phyloP scores from a whole-genome alignment of 176 grass and related monocot genomes.

The Triticum urartu region DNA sequence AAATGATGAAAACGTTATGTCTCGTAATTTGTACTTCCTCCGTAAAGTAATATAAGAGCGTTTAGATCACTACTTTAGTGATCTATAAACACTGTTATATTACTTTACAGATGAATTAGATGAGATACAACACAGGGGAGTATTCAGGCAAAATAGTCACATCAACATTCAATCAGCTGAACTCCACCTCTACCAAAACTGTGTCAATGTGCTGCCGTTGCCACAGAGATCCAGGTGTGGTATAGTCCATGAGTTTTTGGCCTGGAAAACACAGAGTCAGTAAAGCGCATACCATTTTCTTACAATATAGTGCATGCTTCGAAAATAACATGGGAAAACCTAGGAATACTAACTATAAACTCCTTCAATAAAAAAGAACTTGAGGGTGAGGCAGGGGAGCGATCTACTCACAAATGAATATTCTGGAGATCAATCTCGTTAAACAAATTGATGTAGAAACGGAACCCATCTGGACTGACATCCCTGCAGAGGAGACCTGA shows the following conservation, averaged over 20 bases:
- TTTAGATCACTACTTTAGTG: too few relatives aligned
- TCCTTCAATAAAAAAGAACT: not conserved
- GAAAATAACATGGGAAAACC: not conserved
- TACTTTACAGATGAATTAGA: too few relatives aligned
- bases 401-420: constrained; percentile 77
- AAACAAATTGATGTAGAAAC: constrained; percentile 90
- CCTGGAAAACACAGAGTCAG: constrained; percentile 34
- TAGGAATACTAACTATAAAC: not conserved
- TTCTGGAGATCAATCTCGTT: constrained; percentile 86
- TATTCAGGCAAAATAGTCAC: not conserved
- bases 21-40: not conserved
- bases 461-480: constrained; percentile 88
- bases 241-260: constrained; percentile 52
- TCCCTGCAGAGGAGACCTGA: constrained; percentile 91
- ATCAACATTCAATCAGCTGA: not conserved
- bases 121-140: not conserved
- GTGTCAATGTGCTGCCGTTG: constrained; percentile 39
- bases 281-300: not conserved
- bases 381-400: not conserved
- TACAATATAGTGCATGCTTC: not conserved
- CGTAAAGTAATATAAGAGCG: too few relatives aligned
- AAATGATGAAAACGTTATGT: constrained; percentile 10
- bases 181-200: not conserved
- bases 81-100: too few relatives aligned
- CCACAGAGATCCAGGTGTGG: constrained; percentile 51